A percentile compares a stretch with the other conserved stretches of the same genome.
These are phyloP conservation scores for Aspergillus conjunctus DNA, from an alignment of 495 filamentous ascomycete species.

Conservation along the genomic window DNA sequence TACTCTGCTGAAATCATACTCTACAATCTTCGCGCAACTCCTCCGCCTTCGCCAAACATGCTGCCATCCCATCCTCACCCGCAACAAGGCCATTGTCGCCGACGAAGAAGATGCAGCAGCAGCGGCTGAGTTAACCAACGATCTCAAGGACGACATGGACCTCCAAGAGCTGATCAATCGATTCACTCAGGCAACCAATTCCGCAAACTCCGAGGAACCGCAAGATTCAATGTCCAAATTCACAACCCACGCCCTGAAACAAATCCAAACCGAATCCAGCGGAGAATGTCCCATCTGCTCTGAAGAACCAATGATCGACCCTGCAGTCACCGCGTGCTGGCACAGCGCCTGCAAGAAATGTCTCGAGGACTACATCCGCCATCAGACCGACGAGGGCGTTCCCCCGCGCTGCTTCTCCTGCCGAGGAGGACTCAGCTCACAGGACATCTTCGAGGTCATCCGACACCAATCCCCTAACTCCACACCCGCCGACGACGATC, in stretches of 20 bases:
- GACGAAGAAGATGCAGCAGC: conserved; percentile 86
- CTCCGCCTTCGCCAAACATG: conserved; percentile 91
- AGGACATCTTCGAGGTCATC: conserved; percentile 90
- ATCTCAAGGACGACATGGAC: conserved; percentile 95
- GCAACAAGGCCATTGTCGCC: conserved; percentile 78
- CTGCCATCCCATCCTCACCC: conserved; percentile 86
- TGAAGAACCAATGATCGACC: conserved; percentile 92
- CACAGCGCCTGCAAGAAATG: conserved; percentile 95
- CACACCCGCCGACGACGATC: conserved; percentile 33
- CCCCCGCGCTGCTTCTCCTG: conserved; percentile 86
- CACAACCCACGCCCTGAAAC: conserved; percentile 80
- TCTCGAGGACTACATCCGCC: conserved; percentile 80
- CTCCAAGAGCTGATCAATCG: conserved; percentile 79
- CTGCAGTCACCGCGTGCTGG: conserved; percentile 94
- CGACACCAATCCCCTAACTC: conserved; percentile 45
- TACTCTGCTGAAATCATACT: conserved; percentile 90
- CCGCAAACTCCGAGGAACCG: conserved; percentile 47
- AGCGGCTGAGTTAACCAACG: conserved; percentile 75
- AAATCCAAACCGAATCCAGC: conserved; percentile 85
- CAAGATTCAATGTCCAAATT: conserved; percentile 56
- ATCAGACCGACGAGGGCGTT: conserved; percentile 75
- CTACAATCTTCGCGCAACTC: conserved; percentile 96
- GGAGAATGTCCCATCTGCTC: conserved; percentile 94
- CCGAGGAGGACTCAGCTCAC: conserved; percentile 74
- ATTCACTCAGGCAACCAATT: conserved; percentile 71